These are phyloP conservation scores for Serendipita sp. DNA, from an alignment of 1,284 basidiomycete species.

Conservation along the genomic window DNA sequence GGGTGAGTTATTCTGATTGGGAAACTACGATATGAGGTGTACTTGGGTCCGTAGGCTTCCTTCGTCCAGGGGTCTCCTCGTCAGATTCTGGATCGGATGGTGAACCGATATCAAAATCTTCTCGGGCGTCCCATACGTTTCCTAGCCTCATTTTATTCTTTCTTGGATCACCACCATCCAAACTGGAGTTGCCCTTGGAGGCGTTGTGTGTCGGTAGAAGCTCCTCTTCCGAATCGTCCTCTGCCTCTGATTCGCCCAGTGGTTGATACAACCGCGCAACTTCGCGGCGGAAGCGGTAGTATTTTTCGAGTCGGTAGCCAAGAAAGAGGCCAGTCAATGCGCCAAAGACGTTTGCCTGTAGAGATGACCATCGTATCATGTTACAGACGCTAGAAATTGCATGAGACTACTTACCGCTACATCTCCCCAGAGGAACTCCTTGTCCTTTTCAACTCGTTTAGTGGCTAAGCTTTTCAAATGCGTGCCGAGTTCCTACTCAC, in stretches of 20 bases:
- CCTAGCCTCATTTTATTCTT: constrained; percentile 25
- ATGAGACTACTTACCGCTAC: constrained; percentile 38
- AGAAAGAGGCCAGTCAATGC: constrained; percentile 55
- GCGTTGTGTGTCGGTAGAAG: constrained; percentile 40
- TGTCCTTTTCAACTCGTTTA: constrained; percentile 34
- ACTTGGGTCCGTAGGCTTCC: background rate
- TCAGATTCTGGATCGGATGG: constrained; percentile 29
- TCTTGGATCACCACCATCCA: constrained; percentile 13
- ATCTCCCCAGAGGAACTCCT: constrained; percentile 67
- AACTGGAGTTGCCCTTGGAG: constrained; percentile 15
- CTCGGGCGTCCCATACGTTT: constrained; percentile 64
- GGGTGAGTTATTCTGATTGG: background rate
- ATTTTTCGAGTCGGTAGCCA: constrained; percentile 52
- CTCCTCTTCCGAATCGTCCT: constrained; percentile 42
- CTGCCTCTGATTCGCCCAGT: constrained; percentile 29
- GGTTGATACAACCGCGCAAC: constrained; percentile 62
- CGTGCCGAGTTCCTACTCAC: constrained; percentile 27
- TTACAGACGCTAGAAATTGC: constrained; percentile 9
- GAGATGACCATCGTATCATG: constrained; percentile 6
- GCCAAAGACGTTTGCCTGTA: constrained; percentile 70
- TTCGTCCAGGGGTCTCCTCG: constrained; percentile 26
- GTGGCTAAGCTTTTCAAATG: constrained; percentile 7
- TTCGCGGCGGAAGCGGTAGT: constrained; percentile 63
- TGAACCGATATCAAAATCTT: constrained; percentile 60
- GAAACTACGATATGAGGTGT: background rate